Base-by-base conservation (phyloP, 31 red algal genomes). In the Pterothamnion heteromorphum region DNA sequence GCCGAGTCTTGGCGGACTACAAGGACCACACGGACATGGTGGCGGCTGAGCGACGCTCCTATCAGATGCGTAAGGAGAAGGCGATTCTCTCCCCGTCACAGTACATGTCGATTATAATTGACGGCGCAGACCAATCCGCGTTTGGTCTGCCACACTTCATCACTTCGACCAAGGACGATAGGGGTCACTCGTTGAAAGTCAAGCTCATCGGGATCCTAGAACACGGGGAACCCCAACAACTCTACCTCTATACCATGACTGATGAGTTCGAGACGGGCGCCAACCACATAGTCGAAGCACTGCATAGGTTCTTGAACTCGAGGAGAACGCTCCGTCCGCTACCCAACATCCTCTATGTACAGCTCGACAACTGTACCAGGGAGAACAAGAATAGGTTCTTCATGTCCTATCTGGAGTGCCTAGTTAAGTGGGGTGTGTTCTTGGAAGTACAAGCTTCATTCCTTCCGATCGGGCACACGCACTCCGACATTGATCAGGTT, bases 371-470 rank as follows among this genome's bases (percentile, higher is more conserved):
- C 24, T 82, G 5, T 27, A 82, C 78, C 9, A 82, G 78, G 31
- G 9, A 82, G 78, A 82, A 82, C 9, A 82, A 82, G 78, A 82
- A 82, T 21, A 82, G 31, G 78, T 82, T 27, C 24, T 21, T 82
- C 5, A 27, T 82, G n/a, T 18, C 20, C 21, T 27, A 82, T 27
- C 24, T 82, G 26, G 78, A 82, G 78, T 82, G 14, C 31, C 78
- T 82, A 28, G 78, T 82, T 27, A 82, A 27, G n/a, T 21, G 78
- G 78, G 78, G 78, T 5, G 78, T 82, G 9, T 82, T 82, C 26
- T 23, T 27, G 21, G 78, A 82, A 82, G 24, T 82, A 18, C 24
- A 27, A 9, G 9, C 26, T 18, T 82, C 78, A 9, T 82, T 82
- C 26, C 78, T 82, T 5, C 78, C 78, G 9, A 5, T 82, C 31